Evolutionary conservation across 1,284 basidiomycete genomes (phyloP).

Genomic region (Ganoderma lingzhi): DNA sequence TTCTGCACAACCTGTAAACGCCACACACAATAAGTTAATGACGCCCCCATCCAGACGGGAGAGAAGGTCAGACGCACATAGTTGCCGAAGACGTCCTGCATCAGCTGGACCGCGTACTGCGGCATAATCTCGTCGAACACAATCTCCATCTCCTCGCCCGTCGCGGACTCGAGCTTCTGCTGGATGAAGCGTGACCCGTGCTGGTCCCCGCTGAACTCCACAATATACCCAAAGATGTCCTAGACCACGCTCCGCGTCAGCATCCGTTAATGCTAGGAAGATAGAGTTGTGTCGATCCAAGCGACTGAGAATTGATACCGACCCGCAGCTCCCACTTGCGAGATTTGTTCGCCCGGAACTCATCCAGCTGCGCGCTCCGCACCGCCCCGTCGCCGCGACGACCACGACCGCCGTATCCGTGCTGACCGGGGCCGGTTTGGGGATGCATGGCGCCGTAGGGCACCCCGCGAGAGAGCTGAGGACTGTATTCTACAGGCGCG

Average conservation of each 20-base stretch:
- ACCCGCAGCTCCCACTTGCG: slow-evolving; percentile 86
- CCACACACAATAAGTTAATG: slow-evolving; percentile 19
- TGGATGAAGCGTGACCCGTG: slow-evolving; percentile 93
- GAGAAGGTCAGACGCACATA: slow-evolving; percentile 66
- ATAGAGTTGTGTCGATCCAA: slow-evolving; percentile 23
- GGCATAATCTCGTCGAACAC: slow-evolving; percentile 95
- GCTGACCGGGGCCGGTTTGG: slow-evolving; percentile 26
- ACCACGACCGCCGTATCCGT: slow-evolving; percentile 39
- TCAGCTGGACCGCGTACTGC: slow-evolving; percentile 76
- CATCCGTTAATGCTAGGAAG: slow-evolving; percentile 7
- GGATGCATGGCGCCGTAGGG: slow-evolving; percentile 53
- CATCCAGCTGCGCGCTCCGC: slow-evolving; percentile 81
- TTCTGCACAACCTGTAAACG: slow-evolving; percentile 89
- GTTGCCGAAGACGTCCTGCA: slow-evolving; percentile 97
- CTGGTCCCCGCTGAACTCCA: slow-evolving; percentile 96
- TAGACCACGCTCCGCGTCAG: slow-evolving; percentile 43
- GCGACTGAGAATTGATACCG: slow-evolving; percentile 29
- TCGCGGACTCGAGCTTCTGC: slow-evolving; percentile 81
- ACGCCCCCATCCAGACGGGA: slow-evolving; percentile 1
- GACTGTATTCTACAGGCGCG: slow-evolving; percentile 54
- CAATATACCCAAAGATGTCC: slow-evolving; percentile 89
- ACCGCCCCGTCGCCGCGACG: slow-evolving; percentile 52
- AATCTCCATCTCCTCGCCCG: slow-evolving; percentile 78
- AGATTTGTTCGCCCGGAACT: slow-evolving; percentile 84
- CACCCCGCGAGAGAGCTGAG: slow-evolving; percentile 57